Evolutionary conservation across 2,329 filamentous ascomycete genomes (phyloP).

Genomic region (Thielaviopsis punctulata): DNA sequence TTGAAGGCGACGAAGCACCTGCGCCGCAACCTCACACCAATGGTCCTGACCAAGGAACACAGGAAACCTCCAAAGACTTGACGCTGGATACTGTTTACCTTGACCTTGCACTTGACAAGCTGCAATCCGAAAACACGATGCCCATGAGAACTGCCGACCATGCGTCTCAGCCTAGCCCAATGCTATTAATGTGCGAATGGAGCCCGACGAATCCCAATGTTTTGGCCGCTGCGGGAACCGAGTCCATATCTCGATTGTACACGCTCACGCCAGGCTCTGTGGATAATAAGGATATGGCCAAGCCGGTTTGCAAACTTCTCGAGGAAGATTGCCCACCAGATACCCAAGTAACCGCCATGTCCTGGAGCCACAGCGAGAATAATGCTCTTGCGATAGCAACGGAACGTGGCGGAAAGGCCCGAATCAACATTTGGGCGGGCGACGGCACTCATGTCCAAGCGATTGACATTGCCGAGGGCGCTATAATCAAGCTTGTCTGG

Average conservation of each 20-base stretch:
- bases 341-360: conserved; percentile 39
- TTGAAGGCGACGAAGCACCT: conserved; percentile 37
- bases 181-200: conserved; percentile 53
- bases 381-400: conserved; percentile 39
- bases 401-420: conserved; percentile 32
- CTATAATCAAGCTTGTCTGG: conserved; percentile 44
- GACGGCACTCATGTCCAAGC: conserved; percentile 35
- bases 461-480: conserved; percentile 41
- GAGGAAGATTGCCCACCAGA: conserved; percentile 34
- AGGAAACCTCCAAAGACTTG: conserved; percentile 47
- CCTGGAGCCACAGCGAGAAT: conserved; percentile 40
- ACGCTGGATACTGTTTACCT: conserved; percentile 43
- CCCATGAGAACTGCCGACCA: conserved; percentile 15
- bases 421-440: conserved; percentile 37
- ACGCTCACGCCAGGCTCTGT: conserved; percentile 39
- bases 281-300: conserved; percentile 18
- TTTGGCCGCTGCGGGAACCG: conserved; percentile 50
- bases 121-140: conserved; percentile 14
- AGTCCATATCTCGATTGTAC: conserved; percentile 54
- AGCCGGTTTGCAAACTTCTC: conserved; percentile 30
- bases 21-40: conserved; percentile 38
- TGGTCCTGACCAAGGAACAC: conserved; percentile 46
- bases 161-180: conserved; percentile 34
- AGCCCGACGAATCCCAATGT: conserved; percentile 46
- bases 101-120: conserved; percentile 28